These are phyloP conservation scores for Penicillium sp. DNA, from an alignment of 2,329 filamentous ascomycete species.

Conservation along the genomic window DNA sequence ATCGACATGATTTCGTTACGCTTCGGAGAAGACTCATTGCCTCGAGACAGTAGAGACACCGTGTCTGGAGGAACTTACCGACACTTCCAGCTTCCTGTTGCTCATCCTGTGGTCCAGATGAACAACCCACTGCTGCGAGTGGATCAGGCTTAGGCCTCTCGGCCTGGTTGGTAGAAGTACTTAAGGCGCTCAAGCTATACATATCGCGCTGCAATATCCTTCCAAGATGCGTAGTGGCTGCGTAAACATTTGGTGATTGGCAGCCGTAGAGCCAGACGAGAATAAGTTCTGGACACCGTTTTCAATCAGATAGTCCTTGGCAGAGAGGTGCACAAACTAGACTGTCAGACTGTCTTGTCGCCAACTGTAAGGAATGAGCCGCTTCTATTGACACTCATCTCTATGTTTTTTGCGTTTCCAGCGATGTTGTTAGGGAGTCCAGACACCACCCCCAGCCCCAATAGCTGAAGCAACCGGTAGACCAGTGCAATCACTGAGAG, in stretches of 20 bases:
- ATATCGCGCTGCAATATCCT: slow-evolving; percentile 40
- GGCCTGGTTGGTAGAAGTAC: slow-evolving; percentile 17
- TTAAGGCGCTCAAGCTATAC: slow-evolving; percentile 34
- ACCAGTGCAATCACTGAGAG: neutral
- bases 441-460: neutral
- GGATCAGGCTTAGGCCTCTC: slow-evolving; percentile 27
- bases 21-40: slow-evolving; percentile 29
- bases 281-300: neutral
- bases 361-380: slow-evolving; percentile 19
- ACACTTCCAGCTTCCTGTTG: slow-evolving; percentile 20
- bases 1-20: slow-evolving; percentile 23
- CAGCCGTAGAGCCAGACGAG: neutral
- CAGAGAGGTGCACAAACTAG: slow-evolving; percentile 24
- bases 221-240: neutral
- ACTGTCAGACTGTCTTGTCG: slow-evolving; percentile 6
- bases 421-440: neutral
- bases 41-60: slow-evolving; percentile 35
- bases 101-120: slow-evolving; percentile 31
- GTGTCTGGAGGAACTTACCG: slow-evolving; percentile 22
- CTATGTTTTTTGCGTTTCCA: neutral
- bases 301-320: slow-evolving; percentile 19
- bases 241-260: neutral
- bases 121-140: slow-evolving; percentile 33
- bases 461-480: neutral
- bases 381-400: neutral